phyloP scores from a whole-genome alignment of 805 yeast genomes.

The Metschnikowia hibisci region DNA sequence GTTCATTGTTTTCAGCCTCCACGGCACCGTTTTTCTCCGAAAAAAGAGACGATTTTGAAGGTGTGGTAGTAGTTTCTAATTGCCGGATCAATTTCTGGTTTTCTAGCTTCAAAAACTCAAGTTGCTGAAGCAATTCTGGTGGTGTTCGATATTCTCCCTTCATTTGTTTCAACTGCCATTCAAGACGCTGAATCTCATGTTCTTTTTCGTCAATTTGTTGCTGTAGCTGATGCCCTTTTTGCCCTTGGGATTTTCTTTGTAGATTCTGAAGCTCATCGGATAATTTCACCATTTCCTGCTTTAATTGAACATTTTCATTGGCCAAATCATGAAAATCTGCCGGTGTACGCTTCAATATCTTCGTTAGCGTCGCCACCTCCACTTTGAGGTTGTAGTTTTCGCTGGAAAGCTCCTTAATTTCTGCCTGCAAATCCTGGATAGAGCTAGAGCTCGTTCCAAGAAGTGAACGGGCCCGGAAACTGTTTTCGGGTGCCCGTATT shows the following conservation, averaged over 20 bases:
- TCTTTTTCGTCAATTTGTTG: conserved; percentile 12
- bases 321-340: conserved; percentile 36
- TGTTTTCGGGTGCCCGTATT: not conserved
- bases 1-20: conserved; percentile 13
- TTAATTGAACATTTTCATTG: conserved; percentile 33
- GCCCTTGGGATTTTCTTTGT: too few species aligned
- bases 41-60: not conserved
- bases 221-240: conserved; percentile 1
- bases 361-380: conserved; percentile 39
- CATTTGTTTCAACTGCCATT: conserved; percentile 3
- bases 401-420: conserved; percentile 29
- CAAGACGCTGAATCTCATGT: conserved; percentile 9
- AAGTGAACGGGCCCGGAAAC: not conserved
- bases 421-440: conserved; percentile 23
- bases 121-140: conserved; percentile 16
- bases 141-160: conserved; percentile 9
- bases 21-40: conserved; percentile 4
- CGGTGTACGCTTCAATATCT: conserved; percentile 42
- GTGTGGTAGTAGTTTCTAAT: conserved; percentile 5
- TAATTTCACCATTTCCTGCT: conserved; percentile 14
- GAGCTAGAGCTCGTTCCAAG: conserved; percentile 16
- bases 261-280: conserved; percentile 5
- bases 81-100: conserved; percentile 20
- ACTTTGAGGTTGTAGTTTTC: conserved; percentile 45
- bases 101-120: conserved; percentile 18